These are phyloP conservation scores for Haematococcus lacustris DNA, from an alignment of 139 green algal species.

Conservation along the genomic window DNA sequence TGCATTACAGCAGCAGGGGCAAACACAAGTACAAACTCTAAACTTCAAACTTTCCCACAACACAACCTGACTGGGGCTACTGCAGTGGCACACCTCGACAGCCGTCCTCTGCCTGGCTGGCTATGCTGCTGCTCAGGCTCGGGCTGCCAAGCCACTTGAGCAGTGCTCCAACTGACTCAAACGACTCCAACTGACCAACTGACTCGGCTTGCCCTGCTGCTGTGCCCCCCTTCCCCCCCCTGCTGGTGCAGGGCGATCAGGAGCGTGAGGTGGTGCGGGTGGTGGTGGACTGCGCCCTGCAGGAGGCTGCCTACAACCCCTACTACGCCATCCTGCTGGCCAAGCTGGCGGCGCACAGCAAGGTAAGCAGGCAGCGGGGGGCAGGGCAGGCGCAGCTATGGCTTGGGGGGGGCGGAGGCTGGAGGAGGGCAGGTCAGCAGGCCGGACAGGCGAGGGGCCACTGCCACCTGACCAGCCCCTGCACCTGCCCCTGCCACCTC, in stretches of 20 bases:
- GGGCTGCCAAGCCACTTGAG: too few species aligned
- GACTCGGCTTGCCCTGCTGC: neutral
- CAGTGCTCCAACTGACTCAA: neutral
- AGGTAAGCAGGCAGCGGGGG: neutral
- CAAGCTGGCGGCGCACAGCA: conserved; percentile 35
- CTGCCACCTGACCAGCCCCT: neutral
- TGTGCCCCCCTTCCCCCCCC: neutral
- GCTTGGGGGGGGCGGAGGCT: too few species aligned
- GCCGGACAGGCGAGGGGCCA: too few species aligned
- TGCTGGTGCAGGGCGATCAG: conserved; percentile 49
- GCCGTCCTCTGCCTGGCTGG: neutral
- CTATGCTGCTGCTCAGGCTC: conserved; percentile 4
- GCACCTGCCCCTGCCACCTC: neutral
- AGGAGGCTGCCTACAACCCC: conserved; percentile 65
- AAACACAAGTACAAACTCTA: too few species aligned
- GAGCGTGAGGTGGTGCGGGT: conserved; percentile 70
- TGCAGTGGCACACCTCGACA: neutral
- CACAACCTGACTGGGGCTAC: too few species aligned
- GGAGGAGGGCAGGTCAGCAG: neutral
- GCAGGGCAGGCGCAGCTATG: too few species aligned
- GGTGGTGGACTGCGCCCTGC: conserved; percentile 70
- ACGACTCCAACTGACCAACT: too few species aligned
- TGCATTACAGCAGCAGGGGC: too few species aligned
- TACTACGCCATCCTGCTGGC: conserved; percentile 70
- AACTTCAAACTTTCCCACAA: too few species aligned